Conservation (phyloP, 345 rosid genomes). For the Aegle marmelos region DNA sequence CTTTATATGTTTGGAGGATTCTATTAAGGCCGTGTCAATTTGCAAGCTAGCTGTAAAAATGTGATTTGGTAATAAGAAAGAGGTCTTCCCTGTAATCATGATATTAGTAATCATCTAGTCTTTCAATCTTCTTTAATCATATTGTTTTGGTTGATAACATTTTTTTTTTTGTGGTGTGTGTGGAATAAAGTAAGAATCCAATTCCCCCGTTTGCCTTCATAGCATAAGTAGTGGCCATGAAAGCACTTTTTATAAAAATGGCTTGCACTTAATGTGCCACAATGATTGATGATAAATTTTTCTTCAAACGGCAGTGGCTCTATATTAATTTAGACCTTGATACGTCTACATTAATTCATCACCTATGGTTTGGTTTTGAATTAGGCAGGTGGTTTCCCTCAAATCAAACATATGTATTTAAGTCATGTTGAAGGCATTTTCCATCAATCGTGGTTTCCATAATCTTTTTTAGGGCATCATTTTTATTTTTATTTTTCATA, state of each 20-base stretch:
- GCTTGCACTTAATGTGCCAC: background rate
- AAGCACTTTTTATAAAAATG: background rate
- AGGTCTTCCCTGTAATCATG: background rate
- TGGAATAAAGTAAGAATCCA: background rate
- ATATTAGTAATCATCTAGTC: background rate
- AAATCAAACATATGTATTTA: background rate
- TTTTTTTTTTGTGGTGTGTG: background rate
- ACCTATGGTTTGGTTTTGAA: background rate
- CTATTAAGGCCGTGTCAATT: background rate
- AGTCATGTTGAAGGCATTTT: slow-evolving; percentile 13
- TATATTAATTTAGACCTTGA: background rate
- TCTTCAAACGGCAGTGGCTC: background rate
- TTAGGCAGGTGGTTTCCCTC: background rate
- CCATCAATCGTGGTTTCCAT: slow-evolving; percentile 6
- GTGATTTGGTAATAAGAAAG: background rate
- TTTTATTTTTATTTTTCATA: background rate
- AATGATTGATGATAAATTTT: background rate
- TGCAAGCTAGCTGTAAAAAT: background rate
- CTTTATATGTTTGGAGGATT: background rate
- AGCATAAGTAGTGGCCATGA: too few relatives aligned
- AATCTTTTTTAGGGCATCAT: slow-evolving; percentile 2
- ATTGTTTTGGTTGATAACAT: background rate
- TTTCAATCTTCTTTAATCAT: background rate
- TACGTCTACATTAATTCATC: background rate
- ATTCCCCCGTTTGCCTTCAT: background rate